Evolutionary conservation across 331 rosid species (phyloP), one percentile per base, ranked within the genome.

Genomic region (Rosa hybrid): DNA sequence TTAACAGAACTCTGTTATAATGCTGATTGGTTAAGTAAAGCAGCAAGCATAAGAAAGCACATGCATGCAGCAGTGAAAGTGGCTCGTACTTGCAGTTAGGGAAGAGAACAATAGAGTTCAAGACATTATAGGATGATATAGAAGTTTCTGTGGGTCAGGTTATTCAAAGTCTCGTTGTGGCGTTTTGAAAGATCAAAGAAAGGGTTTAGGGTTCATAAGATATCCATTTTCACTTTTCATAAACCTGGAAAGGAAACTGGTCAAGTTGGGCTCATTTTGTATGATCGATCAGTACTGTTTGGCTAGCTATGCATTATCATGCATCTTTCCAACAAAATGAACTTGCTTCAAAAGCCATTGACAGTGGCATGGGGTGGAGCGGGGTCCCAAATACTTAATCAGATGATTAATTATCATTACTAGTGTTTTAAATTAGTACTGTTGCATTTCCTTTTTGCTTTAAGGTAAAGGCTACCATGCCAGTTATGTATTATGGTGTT

Each of bases 141-240:
- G 39, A 69, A 69, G 74, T 44, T 69, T 69, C 39, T 69, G 74
- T 41, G 34, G 74, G 34, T n/a, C 53, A 45, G 21, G 13, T 68
- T 30, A 30, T 12, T 34, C n/a, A 3, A 12, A 30, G 70, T 27
- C 21, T 6, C 41, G 12, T 62, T 14, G 12, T 14, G 44, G 10
- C n/a, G 8, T 30, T 64, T 64, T 64, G 45, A 14, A 64, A 14
- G 12, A 64, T 64, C n/a, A 64, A 14, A 2, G 42, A 65, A 16
- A 65, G 21, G 46, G 21, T 30, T 65, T 14, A 65, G 42, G 18
- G 4, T 60, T 60, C 38, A 60, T 23, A 4, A 12, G 14, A n/a
- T 57, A 57, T 23, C 6, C 7, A 23, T 11, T 23, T 25, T 12
- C 38, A 25, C 39, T 62, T 62, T 62, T 62, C 68, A 25, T 8